Evolutionary conservation across 306 rosid species (phyloP).

Genomic region (Sicyos edulis): DNA sequence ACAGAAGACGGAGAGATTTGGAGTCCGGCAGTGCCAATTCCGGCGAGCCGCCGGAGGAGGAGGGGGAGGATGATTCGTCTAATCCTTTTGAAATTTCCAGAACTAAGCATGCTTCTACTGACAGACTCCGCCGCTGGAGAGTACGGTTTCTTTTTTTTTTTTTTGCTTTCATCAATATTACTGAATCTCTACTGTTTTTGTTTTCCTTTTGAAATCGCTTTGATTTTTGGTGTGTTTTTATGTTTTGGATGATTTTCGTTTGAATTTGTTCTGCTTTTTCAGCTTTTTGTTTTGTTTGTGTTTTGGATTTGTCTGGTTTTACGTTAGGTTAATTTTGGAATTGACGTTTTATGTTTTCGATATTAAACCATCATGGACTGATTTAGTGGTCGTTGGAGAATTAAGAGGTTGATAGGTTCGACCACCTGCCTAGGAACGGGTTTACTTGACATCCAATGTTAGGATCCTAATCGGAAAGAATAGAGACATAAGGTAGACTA

Average conservation of each 20-base stretch:
- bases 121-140: constrained; percentile 90
- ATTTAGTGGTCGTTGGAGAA: no score
- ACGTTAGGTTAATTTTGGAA: background rate
- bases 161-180: background rate
- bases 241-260: no score
- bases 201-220: background rate
- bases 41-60: constrained; percentile 37
- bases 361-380: no score
- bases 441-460: no score
- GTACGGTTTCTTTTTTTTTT: constrained; percentile 30
- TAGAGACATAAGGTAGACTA: no score
- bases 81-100: constrained; percentile 59
- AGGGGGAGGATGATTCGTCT: constrained; percentile 16
- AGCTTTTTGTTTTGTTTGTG: background rate
- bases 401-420: no score
- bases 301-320: background rate
- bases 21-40: constrained; percentile 49
- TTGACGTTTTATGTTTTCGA: no score
- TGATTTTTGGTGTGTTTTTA: no score
- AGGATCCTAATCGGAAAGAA: no score
- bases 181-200: background rate
- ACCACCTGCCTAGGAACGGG: no score
- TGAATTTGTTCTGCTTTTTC: no score
- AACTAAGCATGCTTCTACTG: constrained; percentile 69
- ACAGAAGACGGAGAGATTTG: constrained; percentile 31